Percentiles rank a stretch among this genome's conserved stretches.
phyloP scores from a whole-genome alignment of 306 rosid genomes.

The Prunus mira region DNA sequence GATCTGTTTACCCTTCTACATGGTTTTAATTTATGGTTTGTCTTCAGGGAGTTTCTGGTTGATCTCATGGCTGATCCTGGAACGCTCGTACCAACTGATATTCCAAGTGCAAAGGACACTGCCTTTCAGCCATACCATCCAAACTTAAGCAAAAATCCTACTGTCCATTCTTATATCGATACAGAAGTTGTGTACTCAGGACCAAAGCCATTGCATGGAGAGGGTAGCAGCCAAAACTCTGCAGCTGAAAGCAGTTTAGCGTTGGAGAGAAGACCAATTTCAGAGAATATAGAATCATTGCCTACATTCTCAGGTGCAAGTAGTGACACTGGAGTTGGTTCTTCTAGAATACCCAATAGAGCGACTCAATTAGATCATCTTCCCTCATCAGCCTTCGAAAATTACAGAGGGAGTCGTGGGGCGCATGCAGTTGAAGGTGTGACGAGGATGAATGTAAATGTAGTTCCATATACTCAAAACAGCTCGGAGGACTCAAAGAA shows the following conservation, averaged over 20 bases:
- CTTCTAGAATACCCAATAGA: slow-evolving; percentile 44
- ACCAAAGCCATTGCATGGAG: slow-evolving; percentile 55
- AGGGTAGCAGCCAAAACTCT: slow-evolving; percentile 71
- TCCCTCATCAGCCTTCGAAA: slow-evolving; percentile 46
- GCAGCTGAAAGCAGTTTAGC: slow-evolving; percentile 33
- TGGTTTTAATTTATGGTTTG: slow-evolving; percentile 35
- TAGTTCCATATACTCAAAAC: slow-evolving; percentile 71
- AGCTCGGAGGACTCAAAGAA: slow-evolving; percentile 57
- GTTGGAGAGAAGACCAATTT: slow-evolving; percentile 43
- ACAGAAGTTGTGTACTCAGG: slow-evolving; percentile 45
- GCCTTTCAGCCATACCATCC: slow-evolving; percentile 55
- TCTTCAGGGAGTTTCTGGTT: slow-evolving; percentile 95
- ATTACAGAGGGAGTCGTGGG: slow-evolving; percentile 72
- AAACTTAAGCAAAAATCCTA: slow-evolving; percentile 39
- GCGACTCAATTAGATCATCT: slow-evolving; percentile 40
- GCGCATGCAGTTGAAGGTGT: slow-evolving; percentile 65
- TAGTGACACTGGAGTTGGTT: slow-evolving; percentile 44
- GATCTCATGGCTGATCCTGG: slow-evolving; percentile 99
- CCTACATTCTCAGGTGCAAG: slow-evolving; percentile 40
- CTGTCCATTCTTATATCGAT: slow-evolving; percentile 46
- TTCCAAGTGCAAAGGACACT: slow-evolving; percentile 57
- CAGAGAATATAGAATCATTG: slow-evolving; percentile 53
- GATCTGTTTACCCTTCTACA: slow-evolving; percentile 6
- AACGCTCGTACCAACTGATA: slow-evolving; percentile 84
- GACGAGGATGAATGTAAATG: slow-evolving; percentile 72